Evolutionary conservation across 2,329 filamentous ascomycete genomes (phyloP).

Genomic region (Alternaria sp.): DNA sequence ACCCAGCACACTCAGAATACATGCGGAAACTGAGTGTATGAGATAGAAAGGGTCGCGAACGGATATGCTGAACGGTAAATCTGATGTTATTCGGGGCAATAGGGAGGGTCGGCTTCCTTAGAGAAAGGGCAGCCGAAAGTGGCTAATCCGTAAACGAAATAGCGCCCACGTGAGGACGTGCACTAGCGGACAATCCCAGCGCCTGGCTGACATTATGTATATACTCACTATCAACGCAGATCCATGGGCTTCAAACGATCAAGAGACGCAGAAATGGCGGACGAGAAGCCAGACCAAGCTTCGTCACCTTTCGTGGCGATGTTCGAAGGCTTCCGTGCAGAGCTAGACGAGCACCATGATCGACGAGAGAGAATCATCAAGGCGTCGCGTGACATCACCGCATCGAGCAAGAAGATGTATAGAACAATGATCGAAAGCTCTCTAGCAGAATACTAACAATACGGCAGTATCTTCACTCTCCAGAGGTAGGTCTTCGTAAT

Average conservation of each 20-base stretch:
- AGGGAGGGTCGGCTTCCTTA: conserved; percentile 3
- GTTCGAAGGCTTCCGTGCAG: conserved; percentile 85
- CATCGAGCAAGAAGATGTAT: conserved; percentile 96
- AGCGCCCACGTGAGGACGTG: conserved; percentile 34
- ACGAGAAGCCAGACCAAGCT: conserved; percentile 41
- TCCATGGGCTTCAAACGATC: conserved; percentile 44
- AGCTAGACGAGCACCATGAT: conserved; percentile 95
- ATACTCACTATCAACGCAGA: conserved; percentile 16
- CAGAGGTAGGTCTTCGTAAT: conserved; percentile 66
- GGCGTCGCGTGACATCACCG: conserved; percentile 89
- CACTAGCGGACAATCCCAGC: conserved; percentile 25
- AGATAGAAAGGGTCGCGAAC: background rate
- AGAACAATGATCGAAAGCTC: conserved; percentile 26
- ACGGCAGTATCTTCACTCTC: conserved; percentile 78
- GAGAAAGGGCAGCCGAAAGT: conserved; percentile 27
- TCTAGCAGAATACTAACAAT: conserved; percentile 21
- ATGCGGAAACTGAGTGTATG: background rate
- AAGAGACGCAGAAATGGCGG: conserved; percentile 49
- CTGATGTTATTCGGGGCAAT: background rate
- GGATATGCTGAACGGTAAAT: conserved; percentile 1
- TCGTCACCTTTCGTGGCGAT: conserved; percentile 67
- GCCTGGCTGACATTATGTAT: conserved; percentile 34
- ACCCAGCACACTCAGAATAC: background rate
- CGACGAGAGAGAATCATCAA: conserved; percentile 90
- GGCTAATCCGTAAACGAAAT: conserved; percentile 28